These are phyloP conservation scores for Yarrowia osloensis DNA, from an alignment of 805 yeast genomes.

Conservation along the genomic window DNA sequence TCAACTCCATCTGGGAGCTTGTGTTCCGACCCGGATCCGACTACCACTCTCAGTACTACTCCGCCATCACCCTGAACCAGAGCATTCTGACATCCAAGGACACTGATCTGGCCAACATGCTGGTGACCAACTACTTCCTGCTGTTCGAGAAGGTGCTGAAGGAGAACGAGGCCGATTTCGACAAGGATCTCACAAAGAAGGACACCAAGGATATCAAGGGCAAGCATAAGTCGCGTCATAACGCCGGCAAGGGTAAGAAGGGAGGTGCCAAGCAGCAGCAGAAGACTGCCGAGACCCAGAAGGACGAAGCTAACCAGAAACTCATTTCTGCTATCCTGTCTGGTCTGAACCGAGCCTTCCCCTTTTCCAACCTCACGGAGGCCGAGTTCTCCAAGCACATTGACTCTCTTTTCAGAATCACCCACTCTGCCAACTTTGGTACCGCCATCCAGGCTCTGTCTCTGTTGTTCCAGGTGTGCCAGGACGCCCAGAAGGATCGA, in stretches of 20 bases:
- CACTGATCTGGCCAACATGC: conserved; percentile 74
- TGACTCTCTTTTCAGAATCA: conserved; percentile 81
- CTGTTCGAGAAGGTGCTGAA: conserved; percentile 80
- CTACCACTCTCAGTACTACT: conserved; percentile 84
- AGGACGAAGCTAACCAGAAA: conserved; percentile 77
- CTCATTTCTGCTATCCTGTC: conserved; percentile 88
- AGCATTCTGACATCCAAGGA: conserved; percentile 82
- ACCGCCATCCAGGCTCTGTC: conserved; percentile 91
- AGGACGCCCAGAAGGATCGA: conserved; percentile 51
- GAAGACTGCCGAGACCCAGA: conserved; percentile 40
- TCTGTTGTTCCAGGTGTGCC: conserved; percentile 76
- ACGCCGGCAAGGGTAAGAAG: conserved; percentile 76
- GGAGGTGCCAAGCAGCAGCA: conserved; percentile 56
- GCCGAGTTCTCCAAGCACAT: conserved; percentile 70
- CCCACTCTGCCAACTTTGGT: conserved; percentile 91
- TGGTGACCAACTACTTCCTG: conserved; percentile 82
- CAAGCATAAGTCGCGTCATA: conserved; percentile 59
- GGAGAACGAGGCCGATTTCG: conserved; percentile 55
- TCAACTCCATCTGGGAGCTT: conserved; percentile 78
- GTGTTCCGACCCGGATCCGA: conserved; percentile 71
- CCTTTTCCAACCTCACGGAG: conserved; percentile 74
- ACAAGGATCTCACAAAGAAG: conserved; percentile 39
- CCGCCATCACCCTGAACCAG: conserved; percentile 86
- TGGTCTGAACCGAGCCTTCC: conserved; percentile 95
- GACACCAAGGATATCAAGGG: conserved; percentile 39